Evolutionary conservation across 2,329 filamentous ascomycete species (phyloP), one percentile per base, ranked within the genome.

Genomic region (Talaromyces sp.): DNA sequence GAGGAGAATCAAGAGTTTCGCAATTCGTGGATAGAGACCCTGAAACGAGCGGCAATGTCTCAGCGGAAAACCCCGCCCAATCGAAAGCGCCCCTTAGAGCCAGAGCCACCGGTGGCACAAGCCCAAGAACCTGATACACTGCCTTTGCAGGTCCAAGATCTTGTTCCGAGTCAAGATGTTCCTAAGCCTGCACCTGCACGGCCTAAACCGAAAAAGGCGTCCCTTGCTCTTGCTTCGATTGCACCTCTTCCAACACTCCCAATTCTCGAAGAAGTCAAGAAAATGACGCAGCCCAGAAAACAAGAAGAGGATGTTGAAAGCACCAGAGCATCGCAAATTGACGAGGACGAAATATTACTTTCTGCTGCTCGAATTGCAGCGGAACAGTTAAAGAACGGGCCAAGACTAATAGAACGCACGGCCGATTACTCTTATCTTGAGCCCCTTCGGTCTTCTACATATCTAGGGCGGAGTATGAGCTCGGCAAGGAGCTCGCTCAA

Each of bases 341-440:
- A 78, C 41, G 71, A 77, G 62, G 76, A 78, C 54, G 76, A 78
- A 64, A 65, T 78, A 10, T 69, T 77, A 13, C 68, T 78, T 19
- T 75, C 69, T 29, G 73, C 74, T 6, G 76, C 76, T 10, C 73
- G 76, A 10, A 76, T 78, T 49, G 72, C 73, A 21, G 75, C 75
- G 9, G 73, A 76, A 58, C 68, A 72, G n/a, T 54, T 78, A 9
- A 68, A 74, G 9, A 73, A 65, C 19, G 75, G 75, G 1, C 72
- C 72, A 9, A 69, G 63, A 7, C 67, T 77, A 35, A 66, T 73
- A 38, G 70, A 73, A 27, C 64, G 60, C 35, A 64, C 64, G 52
- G 58, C 66, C 7, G 55, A 65, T 24, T 62, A 70, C 24, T 65
- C 66, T 51, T 61, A 70, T 19, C 65, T 64, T 32, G 65, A 71